Evolutionary conservation across 75 land plant species (phyloP).

Genomic region (Pinus taeda): DNA sequence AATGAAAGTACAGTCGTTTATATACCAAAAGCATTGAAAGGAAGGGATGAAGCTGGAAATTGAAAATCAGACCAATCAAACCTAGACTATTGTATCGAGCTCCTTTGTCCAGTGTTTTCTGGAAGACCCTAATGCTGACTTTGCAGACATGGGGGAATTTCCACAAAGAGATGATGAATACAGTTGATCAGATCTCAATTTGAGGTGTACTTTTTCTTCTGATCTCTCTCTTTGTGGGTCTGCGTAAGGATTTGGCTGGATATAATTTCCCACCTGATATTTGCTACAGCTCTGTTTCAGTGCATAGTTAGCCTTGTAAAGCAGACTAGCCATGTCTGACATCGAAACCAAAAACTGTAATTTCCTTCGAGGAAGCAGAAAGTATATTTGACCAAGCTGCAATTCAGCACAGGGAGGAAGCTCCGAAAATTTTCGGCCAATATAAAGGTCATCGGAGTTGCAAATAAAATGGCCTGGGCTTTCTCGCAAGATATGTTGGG

Average conservation of each 20-base stretch:
- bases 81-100: neutral
- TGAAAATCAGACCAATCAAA: neutral
- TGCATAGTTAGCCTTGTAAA: slow-evolving; percentile 33
- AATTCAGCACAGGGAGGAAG: slow-evolving; percentile 20
- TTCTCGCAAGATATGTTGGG: neutral
- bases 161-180: neutral
- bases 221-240: neutral
- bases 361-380: slow-evolving; percentile 36
- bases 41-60: too few species aligned
- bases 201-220: too few species aligned
- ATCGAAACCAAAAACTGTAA: slow-evolving; percentile 17
- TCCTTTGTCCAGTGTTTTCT: neutral
- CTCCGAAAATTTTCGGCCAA: slow-evolving; percentile 30
- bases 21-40: too few species aligned
- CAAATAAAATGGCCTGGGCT: slow-evolving; percentile 20
- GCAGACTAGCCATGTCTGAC: slow-evolving; percentile 37
- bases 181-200: too few species aligned
- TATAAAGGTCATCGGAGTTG: slow-evolving; percentile 32
- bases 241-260: neutral
- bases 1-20: too few species aligned
- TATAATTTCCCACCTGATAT: neutral
- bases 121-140: neutral
- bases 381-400: slow-evolving; percentile 37
- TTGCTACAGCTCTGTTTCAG: neutral
- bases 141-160: too few species aligned